A percentile compares a stretch with the other conserved stretches of the same genome.
These are phyloP conservation scores for Rubia tinctorum DNA, from an alignment of 305 asterid genomes.

Conservation along the genomic window DNA sequence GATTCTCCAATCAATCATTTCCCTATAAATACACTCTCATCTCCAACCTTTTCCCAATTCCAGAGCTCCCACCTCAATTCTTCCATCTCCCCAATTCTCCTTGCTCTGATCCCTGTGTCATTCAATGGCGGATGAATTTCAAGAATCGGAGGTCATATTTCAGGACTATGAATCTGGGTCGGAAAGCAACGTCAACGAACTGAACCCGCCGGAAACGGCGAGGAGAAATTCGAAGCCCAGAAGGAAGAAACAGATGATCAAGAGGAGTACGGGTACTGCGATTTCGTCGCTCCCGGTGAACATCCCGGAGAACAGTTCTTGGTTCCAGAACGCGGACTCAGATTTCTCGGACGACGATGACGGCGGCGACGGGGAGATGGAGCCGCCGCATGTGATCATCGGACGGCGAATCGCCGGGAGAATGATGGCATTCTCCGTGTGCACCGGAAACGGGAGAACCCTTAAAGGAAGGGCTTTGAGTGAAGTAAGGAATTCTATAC, in stretches of 20 bases:
- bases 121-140: conserved; percentile 35
- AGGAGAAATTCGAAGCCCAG: not conserved
- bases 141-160: conserved; percentile 34
- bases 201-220: not conserved
- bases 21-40: conserved; percentile 27
- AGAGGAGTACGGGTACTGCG: conserved; percentile 3
- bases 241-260: not conserved
- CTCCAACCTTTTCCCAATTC: not conserved
- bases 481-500: conserved; percentile 57
- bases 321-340: conserved; percentile 34
- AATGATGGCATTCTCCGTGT: conserved; percentile 61
- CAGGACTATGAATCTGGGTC: conserved; percentile 13
- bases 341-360: conserved; percentile 27
- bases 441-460: conserved; percentile 66
- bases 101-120: not conserved
- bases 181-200: conserved; percentile 10
- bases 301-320: conserved; percentile 29
- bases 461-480: conserved; percentile 75
- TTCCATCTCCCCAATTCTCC: not conserved
- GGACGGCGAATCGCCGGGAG: conserved; percentile 57
- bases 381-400: conserved; percentile 68
- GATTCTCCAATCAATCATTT: conserved; percentile 20
- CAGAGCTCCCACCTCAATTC: not conserved
- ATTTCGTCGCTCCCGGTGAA: conserved; percentile 24
- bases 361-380: conserved; percentile 42